A percentile compares a stretch with the other conserved stretches of the same genome.
Evolutionary conservation across 345 rosid species (phyloP).

Genomic region (Populus pruinosa): DNA sequence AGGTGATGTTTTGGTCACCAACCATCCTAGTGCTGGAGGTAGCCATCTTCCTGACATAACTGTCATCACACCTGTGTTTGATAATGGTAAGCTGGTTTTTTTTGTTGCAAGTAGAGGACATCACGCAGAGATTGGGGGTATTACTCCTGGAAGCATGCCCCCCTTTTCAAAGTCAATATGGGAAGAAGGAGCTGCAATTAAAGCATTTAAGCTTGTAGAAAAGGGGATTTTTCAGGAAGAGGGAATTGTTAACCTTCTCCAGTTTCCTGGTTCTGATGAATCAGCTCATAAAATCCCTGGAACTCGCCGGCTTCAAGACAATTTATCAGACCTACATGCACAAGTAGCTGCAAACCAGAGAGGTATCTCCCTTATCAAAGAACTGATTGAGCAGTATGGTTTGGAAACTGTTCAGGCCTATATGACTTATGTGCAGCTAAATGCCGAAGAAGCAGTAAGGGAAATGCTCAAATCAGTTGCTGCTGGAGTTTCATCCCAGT

Average conservation of each 20-base stretch:
- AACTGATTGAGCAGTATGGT: constrained; percentile 82
- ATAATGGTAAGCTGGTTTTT: constrained; percentile 70
- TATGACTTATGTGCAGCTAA: constrained; percentile 84
- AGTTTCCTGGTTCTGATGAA: constrained; percentile 55
- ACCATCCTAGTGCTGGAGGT: constrained; percentile 96
- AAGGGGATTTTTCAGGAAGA: constrained; percentile 85
- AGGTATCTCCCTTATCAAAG: constrained; percentile 80
- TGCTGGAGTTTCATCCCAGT: constrained; percentile 41
- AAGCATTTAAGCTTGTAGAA: constrained; percentile 88
- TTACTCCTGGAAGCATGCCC: constrained; percentile 99
- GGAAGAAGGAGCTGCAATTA: constrained; percentile 98
- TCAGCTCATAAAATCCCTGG: constrained; percentile 60
- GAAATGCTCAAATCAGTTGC: constrained; percentile 94
- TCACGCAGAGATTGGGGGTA: constrained; percentile 99
- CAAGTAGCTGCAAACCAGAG: constrained; percentile 98
- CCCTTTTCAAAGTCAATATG: constrained; percentile 92
- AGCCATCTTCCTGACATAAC: constrained; percentile 98
- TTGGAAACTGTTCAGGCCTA: constrained; percentile 84
- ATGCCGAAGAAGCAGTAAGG: constrained; percentile 92
- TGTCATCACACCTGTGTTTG: constrained; percentile 87
- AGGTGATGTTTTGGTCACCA: constrained; percentile 90
- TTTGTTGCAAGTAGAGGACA: constrained; percentile 98
- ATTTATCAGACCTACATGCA: constrained; percentile 88
- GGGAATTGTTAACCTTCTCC: constrained; percentile 73
- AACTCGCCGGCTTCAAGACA: constrained; percentile 83